phyloP scores from a whole-genome alignment of 2,329 filamentous ascomycete species.

The Fusarium irregulare region DNA sequence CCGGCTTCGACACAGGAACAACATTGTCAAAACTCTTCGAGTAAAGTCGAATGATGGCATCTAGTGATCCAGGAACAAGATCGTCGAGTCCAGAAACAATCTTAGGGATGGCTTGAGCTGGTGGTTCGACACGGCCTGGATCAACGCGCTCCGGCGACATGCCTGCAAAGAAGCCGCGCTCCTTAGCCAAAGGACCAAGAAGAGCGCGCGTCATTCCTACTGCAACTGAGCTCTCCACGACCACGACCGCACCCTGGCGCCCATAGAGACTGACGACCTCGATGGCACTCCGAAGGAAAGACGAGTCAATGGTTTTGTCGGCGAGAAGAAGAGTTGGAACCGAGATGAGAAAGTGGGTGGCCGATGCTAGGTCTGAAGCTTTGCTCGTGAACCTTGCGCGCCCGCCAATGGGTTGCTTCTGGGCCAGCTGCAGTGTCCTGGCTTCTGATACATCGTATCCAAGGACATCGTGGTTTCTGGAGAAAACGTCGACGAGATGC shows the following conservation, averaged over 20 bases:
- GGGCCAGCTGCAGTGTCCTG: constrained; percentile 51
- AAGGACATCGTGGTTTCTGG: constrained; percentile 54
- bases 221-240: constrained; percentile 66
- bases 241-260: constrained; percentile 58
- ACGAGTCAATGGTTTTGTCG: constrained; percentile 61
- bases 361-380: constrained; percentile 52
- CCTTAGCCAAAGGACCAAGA: constrained; percentile 58
- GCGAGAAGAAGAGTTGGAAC: constrained; percentile 63
- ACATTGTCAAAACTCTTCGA: constrained; percentile 59
- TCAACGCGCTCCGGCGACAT: constrained; percentile 67
- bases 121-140: constrained; percentile 58
- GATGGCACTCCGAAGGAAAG: constrained; percentile 59
- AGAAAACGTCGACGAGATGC: constrained; percentile 60
- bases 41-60: constrained; percentile 59
- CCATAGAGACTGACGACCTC: constrained; percentile 55
- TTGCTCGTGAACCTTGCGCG: constrained; percentile 54
- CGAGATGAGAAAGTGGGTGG: constrained; percentile 64
- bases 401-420: constrained; percentile 44
- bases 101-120: constrained; percentile 61
- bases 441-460: constrained; percentile 61
- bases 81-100: constrained; percentile 64
- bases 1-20: constrained; percentile 61
- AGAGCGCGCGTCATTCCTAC: constrained; percentile 65
- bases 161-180: constrained; percentile 57
- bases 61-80: constrained; percentile 57